Percentiles rank a stretch among this genome's conserved stretches.
Conservation (phyloP, 805 yeast genomes). For the Pichia exigua region DNA sequence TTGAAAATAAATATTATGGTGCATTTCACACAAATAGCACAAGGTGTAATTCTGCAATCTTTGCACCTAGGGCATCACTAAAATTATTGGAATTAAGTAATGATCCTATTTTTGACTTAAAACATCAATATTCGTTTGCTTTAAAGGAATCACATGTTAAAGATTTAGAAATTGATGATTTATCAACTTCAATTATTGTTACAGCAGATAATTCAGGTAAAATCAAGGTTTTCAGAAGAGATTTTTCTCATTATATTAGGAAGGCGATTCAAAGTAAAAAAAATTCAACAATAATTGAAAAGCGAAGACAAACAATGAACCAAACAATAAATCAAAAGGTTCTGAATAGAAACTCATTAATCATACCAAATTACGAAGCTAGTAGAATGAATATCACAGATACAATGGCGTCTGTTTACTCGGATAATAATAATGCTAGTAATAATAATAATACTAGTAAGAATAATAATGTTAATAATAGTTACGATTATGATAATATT, state of each 20-base stretch:
- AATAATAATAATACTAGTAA: too few species aligned
- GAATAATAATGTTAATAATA: not conserved
- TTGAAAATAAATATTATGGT: conserved; percentile 54
- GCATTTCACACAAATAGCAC: conserved; percentile 73
- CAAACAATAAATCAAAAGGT: conserved; percentile 1
- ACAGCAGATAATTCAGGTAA: conserved; percentile 70
- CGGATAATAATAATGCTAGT: not conserved
- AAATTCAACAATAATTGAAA: conserved; percentile 2
- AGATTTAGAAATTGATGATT: conserved; percentile 27
- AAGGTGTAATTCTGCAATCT: conserved; percentile 63
- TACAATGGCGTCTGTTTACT: conserved; percentile 7
- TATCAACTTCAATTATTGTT: conserved; percentile 45
- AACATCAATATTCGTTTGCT: conserved; percentile 10
- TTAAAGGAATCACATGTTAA: conserved; percentile 2
- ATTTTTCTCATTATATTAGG: conserved; percentile 48
- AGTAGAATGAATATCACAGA: conserved; percentile 1
- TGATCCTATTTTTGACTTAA: conserved; percentile 69
- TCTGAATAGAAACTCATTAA: conserved; percentile 3
- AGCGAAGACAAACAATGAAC: not conserved
- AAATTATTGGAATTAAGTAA: conserved; percentile 62
- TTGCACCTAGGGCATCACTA: conserved; percentile 68
- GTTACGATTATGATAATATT: not conserved
- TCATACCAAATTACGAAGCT: conserved; percentile 4
- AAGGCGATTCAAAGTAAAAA: conserved; percentile 19
- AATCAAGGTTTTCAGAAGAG: conserved; percentile 75